Conservation (phyloP, 2,329 filamentous ascomycete species). For the Fusarium mexicanum region DNA sequence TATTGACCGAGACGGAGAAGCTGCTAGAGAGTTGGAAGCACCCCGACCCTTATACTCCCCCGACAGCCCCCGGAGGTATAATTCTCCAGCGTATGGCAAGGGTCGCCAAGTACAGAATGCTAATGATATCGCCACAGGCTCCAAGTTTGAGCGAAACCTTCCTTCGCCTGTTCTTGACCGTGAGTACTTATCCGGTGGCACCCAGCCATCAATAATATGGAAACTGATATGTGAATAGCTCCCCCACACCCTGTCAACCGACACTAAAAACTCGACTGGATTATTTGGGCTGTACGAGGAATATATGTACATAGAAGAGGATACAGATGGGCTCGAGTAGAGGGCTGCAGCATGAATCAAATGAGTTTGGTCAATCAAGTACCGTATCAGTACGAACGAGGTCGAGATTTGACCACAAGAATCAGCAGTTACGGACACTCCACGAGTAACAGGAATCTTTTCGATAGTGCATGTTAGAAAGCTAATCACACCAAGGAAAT, state of each 20-base stretch:
- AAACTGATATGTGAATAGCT: conserved; percentile 37
- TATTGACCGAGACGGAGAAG: conserved; percentile 89
- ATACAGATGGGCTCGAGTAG: conserved; percentile 14
- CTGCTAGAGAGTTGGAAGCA: conserved; percentile 96
- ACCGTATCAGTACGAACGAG: neutral
- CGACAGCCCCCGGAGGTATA: conserved; percentile 92
- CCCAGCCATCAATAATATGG: neutral
- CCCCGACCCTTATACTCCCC: conserved; percentile 89
- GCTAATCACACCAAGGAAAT: neutral
- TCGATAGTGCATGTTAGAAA: neutral
- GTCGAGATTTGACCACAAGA: neutral
- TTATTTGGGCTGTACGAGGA: conserved; percentile 10
- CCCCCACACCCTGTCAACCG: conserved; percentile 43
- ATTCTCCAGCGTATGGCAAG: neutral
- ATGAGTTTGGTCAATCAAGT: conserved; percentile 18
- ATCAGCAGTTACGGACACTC: neutral
- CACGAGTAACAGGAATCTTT: neutral
- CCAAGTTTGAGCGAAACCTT: conserved; percentile 95
- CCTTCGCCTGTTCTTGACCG: conserved; percentile 81
- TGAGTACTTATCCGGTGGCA: conserved; percentile 60
- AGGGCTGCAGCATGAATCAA: conserved; percentile 22
- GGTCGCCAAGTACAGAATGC: neutral
- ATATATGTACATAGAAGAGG: conserved; percentile 37
- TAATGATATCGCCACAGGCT: conserved; percentile 65
- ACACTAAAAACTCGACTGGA: conserved; percentile 31